Evolutionary conservation across 495 filamentous ascomycete genomes (phyloP).

Genomic region (Neurospora sp.): DNA sequence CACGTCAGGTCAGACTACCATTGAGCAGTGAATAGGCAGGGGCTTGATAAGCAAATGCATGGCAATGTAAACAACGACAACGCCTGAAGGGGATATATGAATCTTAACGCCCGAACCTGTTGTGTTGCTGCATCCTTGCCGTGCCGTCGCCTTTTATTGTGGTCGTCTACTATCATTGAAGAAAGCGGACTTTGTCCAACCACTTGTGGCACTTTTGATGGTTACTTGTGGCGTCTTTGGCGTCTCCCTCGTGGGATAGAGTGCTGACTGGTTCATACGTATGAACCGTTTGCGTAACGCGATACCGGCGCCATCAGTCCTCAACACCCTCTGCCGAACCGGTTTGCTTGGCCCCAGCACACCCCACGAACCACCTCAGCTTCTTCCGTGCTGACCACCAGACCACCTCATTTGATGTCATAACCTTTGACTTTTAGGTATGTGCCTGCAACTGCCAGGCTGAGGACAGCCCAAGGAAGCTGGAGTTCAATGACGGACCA

Average conservation of each 20-base stretch:
- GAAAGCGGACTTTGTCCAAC: background rate
- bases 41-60: background rate
- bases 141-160: background rate
- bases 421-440: slow-evolving; percentile 73
- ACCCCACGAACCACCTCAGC: background rate
- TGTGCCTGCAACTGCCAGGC: slow-evolving; percentile 45
- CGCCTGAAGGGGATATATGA: background rate
- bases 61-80: background rate
- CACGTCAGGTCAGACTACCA: background rate
- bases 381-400: slow-evolving; percentile 3
- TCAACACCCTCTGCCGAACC: background rate
- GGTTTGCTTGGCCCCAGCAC: background rate
- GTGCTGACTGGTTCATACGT: background rate
- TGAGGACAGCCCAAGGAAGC: slow-evolving; percentile 54
- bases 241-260: background rate
- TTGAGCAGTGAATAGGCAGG: background rate
- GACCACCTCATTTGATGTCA: slow-evolving; percentile 23
- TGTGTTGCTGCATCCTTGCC: background rate
- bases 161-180: background rate
- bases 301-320: background rate
- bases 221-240: background rate
- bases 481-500: slow-evolving; percentile 87
- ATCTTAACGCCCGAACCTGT: background rate
- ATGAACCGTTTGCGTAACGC: background rate
- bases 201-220: background rate